phyloP scores from a whole-genome alignment of 192 early-diverging fungal genomes.

The Rhizophagus clarus region DNA sequence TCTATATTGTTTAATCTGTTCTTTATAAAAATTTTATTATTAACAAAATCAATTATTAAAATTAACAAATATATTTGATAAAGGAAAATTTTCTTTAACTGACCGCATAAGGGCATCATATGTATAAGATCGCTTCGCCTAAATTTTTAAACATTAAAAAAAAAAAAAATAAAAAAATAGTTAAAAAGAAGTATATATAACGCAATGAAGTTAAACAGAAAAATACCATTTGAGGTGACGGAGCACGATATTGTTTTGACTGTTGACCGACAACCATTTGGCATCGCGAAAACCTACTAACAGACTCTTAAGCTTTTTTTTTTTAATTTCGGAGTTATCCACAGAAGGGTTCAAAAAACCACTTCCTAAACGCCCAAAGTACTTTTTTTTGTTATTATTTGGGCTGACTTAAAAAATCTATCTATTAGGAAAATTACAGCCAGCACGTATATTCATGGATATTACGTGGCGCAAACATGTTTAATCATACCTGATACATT shows the following conservation, averaged over 20 bases:
- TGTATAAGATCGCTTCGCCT: slow-evolving; percentile 55
- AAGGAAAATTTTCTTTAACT: background rate
- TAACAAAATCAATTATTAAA: background rate
- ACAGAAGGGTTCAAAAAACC: background rate
- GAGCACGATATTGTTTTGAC: slow-evolving; percentile 3
- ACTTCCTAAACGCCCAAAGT: background rate
- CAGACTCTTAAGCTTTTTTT: background rate
- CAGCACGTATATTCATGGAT: no score
- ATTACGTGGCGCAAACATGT: no score
- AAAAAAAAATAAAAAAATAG: background rate
- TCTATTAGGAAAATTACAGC: no score
- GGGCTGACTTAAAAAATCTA: no score
- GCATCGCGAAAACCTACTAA: slow-evolving; percentile 6
- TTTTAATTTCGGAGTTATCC: background rate
- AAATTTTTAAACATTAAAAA: background rate
- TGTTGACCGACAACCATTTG: slow-evolving; percentile 21
- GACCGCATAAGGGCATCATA: slow-evolving; percentile 52
- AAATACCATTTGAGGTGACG: slow-evolving; percentile 6
- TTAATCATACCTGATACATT: no score
- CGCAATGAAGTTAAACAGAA: background rate
- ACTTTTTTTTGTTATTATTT: background rate
- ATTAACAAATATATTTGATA: background rate
- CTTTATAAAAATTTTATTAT: background rate
- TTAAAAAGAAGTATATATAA: background rate
- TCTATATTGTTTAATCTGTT: slow-evolving; percentile 44